Conservation (phyloP, 2,329 filamentous ascomycete genomes). For the Aspergillus sp. region DNA sequence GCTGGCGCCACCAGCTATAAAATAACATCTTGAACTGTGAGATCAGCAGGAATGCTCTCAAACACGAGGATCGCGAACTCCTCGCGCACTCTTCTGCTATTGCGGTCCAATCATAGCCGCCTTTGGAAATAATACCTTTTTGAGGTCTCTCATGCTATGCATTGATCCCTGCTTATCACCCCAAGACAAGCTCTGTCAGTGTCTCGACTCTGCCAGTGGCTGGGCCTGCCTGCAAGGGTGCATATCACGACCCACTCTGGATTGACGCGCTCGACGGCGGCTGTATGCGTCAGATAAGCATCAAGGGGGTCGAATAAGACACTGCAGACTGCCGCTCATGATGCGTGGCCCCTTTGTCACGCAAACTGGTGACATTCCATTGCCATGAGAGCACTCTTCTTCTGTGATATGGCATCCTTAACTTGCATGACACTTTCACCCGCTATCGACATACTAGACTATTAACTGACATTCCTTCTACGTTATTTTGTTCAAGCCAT, state of each 20-base stretch:
- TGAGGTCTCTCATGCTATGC: not conserved
- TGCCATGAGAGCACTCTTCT: not conserved
- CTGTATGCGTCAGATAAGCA: conserved; percentile 6
- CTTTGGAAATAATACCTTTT: not conserved
- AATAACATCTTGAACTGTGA: conserved; percentile 5
- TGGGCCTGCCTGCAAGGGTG: conserved; percentile 9
- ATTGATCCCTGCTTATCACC: not conserved
- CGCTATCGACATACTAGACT: not conserved
- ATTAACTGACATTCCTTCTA: not conserved
- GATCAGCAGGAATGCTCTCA: conserved; percentile 7
- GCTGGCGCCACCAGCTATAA: not conserved
- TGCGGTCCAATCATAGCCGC: not conserved
- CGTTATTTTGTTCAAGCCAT: not conserved
- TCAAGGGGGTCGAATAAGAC: conserved; percentile 13
- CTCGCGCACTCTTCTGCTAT: not conserved
- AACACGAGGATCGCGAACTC: not conserved
- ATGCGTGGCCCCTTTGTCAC: conserved; percentile 5
- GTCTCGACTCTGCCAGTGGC: not conserved
- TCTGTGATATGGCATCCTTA: not conserved
- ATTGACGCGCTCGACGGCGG: not conserved
- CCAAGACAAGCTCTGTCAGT: not conserved
- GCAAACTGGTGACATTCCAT: not conserved
- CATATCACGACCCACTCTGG: conserved; percentile 5
- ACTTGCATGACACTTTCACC: not conserved
- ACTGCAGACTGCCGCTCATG: conserved; percentile 6